Base-by-base conservation (phyloP, 345 rosid genomes). In the Arabidopsis arenosa region DNA sequence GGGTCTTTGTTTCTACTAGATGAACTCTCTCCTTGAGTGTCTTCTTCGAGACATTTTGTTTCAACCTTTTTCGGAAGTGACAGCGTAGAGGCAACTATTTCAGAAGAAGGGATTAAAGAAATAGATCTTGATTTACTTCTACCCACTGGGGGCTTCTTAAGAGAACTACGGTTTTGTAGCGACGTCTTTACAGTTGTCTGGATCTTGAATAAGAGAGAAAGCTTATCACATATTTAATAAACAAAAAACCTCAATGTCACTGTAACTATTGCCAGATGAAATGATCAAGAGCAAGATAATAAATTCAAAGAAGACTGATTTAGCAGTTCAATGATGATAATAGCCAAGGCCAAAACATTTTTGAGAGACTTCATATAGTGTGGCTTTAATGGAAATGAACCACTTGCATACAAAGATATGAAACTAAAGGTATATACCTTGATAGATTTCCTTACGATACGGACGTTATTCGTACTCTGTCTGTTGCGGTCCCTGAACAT, bases 401-500 rank as follows among this genome's bases (percentile, higher is more conserved):
- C 66, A 47, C 60, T 63, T 63, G 28, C 44, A 64, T 64, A 63
- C 9, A 32, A 9, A 66, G 23, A n/a, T 11, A 52, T 58, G 18
- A 66, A 72, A 59, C 18, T 15, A 9, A 18, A 67, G 48, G 35
- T 47, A 44, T 80, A 40, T 83, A 92, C 96, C 89, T 76, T 81
- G 62, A 84, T 52, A 72, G 86, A 60, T 78, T 80, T 86, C 70
- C 75, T 82, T 73, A 73, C 49, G 26, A 68, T 48, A 75, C 15
- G 73, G 63, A 78, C 78, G 40, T 52, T 82, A 49, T 67, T 68
- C 56, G 45, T 76, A 48, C 54, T 70, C 74, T 71, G 76, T 40
- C 60, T 73, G 78, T 71, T 87, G 71, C 84, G 4, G 71, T 77
- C 83, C 84, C 91, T 86, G 72, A 9, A 60, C 71, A 76, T 30